Percentiles rank a stretch among this genome's conserved stretches.
These are phyloP conservation scores for Elsinoe australis DNA, from an alignment of 2,329 filamentous ascomycete genomes.

Conservation along the genomic window DNA sequence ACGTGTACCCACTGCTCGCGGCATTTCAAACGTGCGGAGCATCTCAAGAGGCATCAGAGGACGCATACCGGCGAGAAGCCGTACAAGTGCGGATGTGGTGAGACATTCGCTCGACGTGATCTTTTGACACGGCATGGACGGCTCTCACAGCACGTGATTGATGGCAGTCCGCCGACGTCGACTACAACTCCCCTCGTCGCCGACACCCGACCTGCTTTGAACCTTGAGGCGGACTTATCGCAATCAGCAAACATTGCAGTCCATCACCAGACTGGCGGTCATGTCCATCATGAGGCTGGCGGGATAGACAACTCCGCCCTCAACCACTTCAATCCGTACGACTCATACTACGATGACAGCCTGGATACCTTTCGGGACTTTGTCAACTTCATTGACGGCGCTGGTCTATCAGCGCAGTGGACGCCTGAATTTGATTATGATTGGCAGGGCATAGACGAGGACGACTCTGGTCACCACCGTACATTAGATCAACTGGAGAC, in stretches of 20 bases:
- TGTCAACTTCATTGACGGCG: constrained; percentile 13
- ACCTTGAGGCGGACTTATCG: no score
- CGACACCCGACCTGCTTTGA: no score
- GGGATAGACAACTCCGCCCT: constrained; percentile 9
- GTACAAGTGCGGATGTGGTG: constrained; percentile 8
- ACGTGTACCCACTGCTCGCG: constrained; percentile 7
- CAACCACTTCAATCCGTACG: not conserved
- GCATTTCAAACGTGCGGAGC: constrained; percentile 11
- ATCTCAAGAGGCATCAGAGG: constrained; percentile 4
- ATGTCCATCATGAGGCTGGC: constrained; percentile 5
- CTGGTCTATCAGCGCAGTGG: constrained; percentile 4
- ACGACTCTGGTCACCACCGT: not conserved
- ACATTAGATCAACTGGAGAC: not conserved
- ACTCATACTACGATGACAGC: constrained; percentile 4
- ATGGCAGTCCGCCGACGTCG: not conserved
- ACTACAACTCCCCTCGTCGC: not conserved
- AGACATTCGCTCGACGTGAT: constrained; percentile 6
- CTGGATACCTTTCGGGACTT: constrained; percentile 6
- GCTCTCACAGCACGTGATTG: not conserved
- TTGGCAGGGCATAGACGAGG: not conserved
- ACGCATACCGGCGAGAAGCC: constrained; percentile 8
- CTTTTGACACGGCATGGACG: constrained; percentile 7
- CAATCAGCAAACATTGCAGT: no score
- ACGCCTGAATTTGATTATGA: constrained; percentile 11
- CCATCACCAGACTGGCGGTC: no score